phyloP scores from a whole-genome alignment of 257 asterid genomes.

The Capsicum chinense region DNA sequence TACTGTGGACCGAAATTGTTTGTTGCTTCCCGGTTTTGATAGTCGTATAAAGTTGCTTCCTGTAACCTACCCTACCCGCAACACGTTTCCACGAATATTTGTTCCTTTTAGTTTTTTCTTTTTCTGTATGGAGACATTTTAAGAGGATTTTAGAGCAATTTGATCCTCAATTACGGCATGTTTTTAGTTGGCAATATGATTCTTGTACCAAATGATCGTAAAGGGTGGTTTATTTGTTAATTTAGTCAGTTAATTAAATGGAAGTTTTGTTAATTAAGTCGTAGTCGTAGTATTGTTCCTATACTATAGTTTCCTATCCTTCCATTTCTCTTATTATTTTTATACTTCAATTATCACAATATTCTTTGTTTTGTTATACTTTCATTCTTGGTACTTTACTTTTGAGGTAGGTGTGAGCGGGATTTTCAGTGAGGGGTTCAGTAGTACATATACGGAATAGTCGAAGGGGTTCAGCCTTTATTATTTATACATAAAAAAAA shows the following conservation, averaged over 20 bases:
- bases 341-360: too few relatives aligned
- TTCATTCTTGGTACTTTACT: too few relatives aligned
- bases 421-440: too few relatives aligned
- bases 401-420: too few relatives aligned
- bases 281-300: too few relatives aligned
- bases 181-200: slow-evolving; percentile 19
- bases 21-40: slow-evolving; percentile 29
- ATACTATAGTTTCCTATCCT: too few relatives aligned
- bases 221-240: slow-evolving; percentile 23
- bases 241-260: background rate
- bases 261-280: background rate
- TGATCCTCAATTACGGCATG: slow-evolving; percentile 33
- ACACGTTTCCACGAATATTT: slow-evolving; percentile 33
- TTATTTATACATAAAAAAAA: too few relatives aligned
- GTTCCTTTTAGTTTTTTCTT: slow-evolving; percentile 28
- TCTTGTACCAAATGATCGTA: slow-evolving; percentile 24
- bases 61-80: slow-evolving; percentile 33
- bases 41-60: slow-evolving; percentile 28
- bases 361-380: too few relatives aligned
- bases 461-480: too few relatives aligned
- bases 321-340: too few relatives aligned
- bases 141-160: slow-evolving; percentile 37
- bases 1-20: slow-evolving; percentile 25
- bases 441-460: too few relatives aligned
- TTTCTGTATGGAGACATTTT: slow-evolving; percentile 36